These are phyloP conservation scores for Eucalyptus sideroxylon DNA, from an alignment of 345 rosid species.

Conservation along the genomic window DNA sequence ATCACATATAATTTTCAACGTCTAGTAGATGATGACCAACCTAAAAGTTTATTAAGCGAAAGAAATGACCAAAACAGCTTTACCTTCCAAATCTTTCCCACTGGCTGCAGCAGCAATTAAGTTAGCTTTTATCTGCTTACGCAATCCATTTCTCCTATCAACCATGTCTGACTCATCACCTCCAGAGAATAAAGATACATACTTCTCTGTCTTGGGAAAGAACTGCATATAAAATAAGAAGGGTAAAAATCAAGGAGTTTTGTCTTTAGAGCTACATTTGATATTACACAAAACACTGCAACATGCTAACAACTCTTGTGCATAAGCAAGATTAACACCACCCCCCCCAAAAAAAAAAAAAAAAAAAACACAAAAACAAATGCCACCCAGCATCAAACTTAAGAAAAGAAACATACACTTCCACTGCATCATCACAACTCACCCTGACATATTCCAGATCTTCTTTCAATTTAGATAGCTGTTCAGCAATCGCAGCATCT, in stretches of 20 bases:
- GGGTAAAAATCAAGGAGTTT: background rate
- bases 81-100: slow-evolving; percentile 99
- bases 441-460: slow-evolving; percentile 99
- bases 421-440: background rate
- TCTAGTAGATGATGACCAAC: background rate
- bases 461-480: slow-evolving; percentile 77
- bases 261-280: background rate
- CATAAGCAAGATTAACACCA: background rate
- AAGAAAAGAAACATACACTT: background rate
- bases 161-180: slow-evolving; percentile 49
- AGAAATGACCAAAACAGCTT: background rate
- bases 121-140: slow-evolving; percentile 92
- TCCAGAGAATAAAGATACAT: slow-evolving; percentile 82
- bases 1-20: background rate
- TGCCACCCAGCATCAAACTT: background rate
- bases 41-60: background rate
- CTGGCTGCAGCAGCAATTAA: slow-evolving; percentile 89
- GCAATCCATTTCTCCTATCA: slow-evolving; percentile 79
- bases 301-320: background rate
- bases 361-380: background rate
- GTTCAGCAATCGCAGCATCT: slow-evolving; percentile 52
- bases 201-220: slow-evolving; percentile 95
- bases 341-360: background rate
- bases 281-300: background rate
- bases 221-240: slow-evolving; percentile 42